Evolutionary conservation across 2,329 filamentous ascomycete genomes (phyloP).

Genomic region (Exophiala bonariae): DNA sequence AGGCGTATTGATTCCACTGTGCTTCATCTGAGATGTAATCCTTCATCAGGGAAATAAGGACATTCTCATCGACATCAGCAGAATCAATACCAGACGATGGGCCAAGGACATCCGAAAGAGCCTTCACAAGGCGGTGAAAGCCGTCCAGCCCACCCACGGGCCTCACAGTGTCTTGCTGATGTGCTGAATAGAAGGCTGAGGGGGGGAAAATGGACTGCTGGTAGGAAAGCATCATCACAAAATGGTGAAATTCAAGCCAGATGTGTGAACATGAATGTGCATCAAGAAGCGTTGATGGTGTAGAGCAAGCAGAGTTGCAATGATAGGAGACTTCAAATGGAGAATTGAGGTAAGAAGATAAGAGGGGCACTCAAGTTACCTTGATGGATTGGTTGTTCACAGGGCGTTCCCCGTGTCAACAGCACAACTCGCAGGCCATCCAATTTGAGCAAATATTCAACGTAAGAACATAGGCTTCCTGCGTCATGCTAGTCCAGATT

Average conservation of each 20-base stretch:
- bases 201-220: constrained; percentile 4
- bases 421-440: no score
- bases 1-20: constrained; percentile 75
- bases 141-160: constrained; percentile 11
- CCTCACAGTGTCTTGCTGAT: constrained; percentile 10
- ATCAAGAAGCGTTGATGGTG: no score
- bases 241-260: neutral
- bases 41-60: constrained; percentile 72
- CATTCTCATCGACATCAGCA: constrained; percentile 73
- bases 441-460: no score
- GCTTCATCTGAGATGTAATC: constrained; percentile 67
- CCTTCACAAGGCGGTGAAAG: constrained; percentile 71
- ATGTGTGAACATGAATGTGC: neutral
- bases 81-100: constrained; percentile 80
- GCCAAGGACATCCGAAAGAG: constrained; percentile 73
- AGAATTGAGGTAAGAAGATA: no score
- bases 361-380: no score
- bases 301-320: no score
- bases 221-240: constrained; percentile 12
- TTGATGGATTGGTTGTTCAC: no score
- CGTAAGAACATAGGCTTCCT: no score
- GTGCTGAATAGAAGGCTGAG: constrained; percentile 7
- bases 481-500: no score
- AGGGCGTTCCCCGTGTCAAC: no score
- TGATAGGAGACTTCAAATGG: no score